A percentile compares a stretch with the other conserved stretches of the same genome.
Conservation (phyloP, 306 rosid genomes). For the Cucumis cinereus region DNA sequence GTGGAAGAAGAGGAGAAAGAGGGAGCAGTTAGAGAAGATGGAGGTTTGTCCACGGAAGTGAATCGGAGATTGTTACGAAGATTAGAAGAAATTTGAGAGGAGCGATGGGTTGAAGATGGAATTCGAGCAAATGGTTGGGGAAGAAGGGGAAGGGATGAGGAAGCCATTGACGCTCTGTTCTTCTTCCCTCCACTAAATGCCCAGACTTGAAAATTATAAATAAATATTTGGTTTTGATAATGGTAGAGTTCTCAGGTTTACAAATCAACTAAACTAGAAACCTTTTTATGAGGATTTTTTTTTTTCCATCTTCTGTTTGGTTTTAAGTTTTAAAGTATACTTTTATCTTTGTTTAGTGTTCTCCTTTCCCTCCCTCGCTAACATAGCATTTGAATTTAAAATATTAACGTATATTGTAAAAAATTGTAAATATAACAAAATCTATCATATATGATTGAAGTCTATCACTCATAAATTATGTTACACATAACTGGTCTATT, state of each 20-base stretch:
- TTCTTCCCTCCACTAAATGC: not conserved
- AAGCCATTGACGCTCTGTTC: conserved; percentile 38
- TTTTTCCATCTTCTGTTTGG: too few species aligned
- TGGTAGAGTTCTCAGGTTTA: not conserved
- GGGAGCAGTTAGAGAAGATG: conserved; percentile 5
- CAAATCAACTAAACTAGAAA: not conserved
- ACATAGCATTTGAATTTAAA: too few species aligned
- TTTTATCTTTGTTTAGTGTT: too few species aligned
- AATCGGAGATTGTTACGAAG: conserved; percentile 18
- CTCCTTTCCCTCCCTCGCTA: too few species aligned
- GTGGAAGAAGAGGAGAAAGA: conserved; percentile 12
- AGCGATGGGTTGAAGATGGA: conserved; percentile 12
- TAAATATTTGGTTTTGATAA: not conserved
- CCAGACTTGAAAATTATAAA: not conserved
- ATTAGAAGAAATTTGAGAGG: conserved; percentile 16
- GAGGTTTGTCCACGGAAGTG: conserved; percentile 6
- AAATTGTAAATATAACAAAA: too few species aligned
- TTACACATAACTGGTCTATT: too few species aligned
- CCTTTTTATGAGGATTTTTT: too few species aligned
- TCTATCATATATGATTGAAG: too few species aligned
- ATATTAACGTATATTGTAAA: too few species aligned
- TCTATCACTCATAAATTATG: too few species aligned
- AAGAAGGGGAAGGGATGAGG: conserved; percentile 40
- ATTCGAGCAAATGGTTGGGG: conserved; percentile 15
- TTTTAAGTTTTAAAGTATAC: too few species aligned